Evolutionary conservation across 306 rosid species (phyloP).

Genomic region (Cucurbita moschata): DNA sequence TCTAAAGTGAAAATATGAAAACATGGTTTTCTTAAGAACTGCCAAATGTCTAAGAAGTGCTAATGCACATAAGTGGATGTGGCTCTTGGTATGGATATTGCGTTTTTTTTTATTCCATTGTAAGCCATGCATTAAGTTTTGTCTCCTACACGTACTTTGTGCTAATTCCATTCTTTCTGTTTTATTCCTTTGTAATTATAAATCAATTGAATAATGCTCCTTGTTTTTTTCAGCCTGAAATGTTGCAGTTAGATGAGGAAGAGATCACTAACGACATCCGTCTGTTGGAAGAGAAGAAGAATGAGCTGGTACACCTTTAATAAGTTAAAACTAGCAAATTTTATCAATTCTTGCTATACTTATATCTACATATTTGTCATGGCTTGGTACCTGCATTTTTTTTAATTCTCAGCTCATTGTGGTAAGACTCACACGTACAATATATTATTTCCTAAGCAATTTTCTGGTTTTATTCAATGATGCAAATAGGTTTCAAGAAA

Average conservation of each 20-base stretch:
- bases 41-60: neutral
- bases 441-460: neutral
- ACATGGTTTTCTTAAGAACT: neutral
- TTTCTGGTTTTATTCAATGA: conserved; percentile 14
- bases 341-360: neutral
- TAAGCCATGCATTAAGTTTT: neutral
- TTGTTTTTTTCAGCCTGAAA: conserved; percentile 50
- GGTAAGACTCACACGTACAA: neutral
- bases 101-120: neutral
- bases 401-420: neutral
- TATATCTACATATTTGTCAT: neutral
- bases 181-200: neutral
- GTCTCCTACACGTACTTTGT: neutral
- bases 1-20: neutral
- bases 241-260: conserved; percentile 50
- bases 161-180: neutral
- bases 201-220: conserved; percentile 14
- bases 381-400: neutral
- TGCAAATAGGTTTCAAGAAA: conserved; percentile 46
- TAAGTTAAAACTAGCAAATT: conserved; percentile 4
- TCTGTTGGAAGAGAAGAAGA: conserved; percentile 52
- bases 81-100: neutral
- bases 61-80: neutral
- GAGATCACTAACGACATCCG: conserved; percentile 56
- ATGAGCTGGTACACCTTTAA: conserved; percentile 43